A percentile compares a stretch with the other conserved stretches of the same genome.
Evolutionary conservation across 148 eudicot genomes (phyloP).

Genomic region (Amaranthus palmeri): DNA sequence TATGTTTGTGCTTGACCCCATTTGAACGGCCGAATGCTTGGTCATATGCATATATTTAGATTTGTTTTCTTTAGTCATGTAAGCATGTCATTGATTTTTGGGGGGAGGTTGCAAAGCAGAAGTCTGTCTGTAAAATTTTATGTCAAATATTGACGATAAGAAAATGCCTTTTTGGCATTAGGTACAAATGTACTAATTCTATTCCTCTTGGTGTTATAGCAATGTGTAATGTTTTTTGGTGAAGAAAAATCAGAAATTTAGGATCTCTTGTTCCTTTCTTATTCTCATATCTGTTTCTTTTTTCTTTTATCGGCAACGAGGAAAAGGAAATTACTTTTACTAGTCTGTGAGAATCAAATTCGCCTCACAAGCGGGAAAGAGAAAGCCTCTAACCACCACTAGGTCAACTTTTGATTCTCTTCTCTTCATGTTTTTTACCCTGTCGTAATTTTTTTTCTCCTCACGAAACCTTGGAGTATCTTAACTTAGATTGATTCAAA

Average conservation of each 20-base stretch:
- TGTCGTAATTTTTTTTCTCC: too few species aligned
- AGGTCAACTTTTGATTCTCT: too few species aligned
- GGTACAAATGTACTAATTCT: constrained; percentile 17
- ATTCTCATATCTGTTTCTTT: neutral
- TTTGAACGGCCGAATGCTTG: constrained; percentile 22
- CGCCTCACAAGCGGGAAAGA: too few species aligned
- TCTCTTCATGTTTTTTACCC: too few species aligned
- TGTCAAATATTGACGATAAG: constrained; percentile 22
- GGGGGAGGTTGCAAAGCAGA: constrained; percentile 12
- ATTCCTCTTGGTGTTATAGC: constrained; percentile 10
- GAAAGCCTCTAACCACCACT: too few species aligned
- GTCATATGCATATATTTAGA: constrained; percentile 35
- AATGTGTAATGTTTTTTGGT: constrained; percentile 10
- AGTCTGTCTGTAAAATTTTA: constrained; percentile 25
- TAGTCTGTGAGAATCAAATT: too few species aligned
- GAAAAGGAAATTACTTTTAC: too few species aligned
- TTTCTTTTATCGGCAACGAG: neutral
- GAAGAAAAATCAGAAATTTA: neutral
- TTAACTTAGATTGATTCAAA: too few species aligned
- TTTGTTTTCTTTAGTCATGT: constrained; percentile 17
- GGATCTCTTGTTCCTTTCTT: neutral
- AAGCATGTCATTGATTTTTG: constrained; percentile 22
- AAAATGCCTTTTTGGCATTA: constrained; percentile 17
- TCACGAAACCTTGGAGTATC: too few species aligned
- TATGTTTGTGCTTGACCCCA: constrained; percentile 24